These are phyloP conservation scores for Coniochaeta sp. DNA, from an alignment of 2,329 filamentous ascomycete genomes.

Conservation along the genomic window DNA sequence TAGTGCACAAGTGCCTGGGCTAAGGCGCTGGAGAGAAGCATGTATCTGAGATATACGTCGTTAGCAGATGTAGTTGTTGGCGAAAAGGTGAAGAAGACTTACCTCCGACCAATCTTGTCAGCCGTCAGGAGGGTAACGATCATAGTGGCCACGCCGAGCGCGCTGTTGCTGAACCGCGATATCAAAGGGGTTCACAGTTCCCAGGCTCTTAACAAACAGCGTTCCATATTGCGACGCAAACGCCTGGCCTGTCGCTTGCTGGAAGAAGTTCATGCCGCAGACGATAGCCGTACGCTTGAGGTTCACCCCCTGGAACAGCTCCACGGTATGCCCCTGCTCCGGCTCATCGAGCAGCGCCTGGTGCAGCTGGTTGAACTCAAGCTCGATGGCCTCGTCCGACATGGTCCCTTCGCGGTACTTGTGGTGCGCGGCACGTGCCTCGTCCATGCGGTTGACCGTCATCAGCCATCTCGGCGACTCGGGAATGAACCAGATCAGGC, in stretches of 20 bases:
- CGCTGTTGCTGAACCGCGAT: constrained; percentile 12
- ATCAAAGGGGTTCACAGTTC: constrained; percentile 20
- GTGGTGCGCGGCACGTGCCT: constrained; percentile 11
- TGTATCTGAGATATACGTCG: not conserved
- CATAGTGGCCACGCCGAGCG: constrained; percentile 1
- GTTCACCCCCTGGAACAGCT: constrained; percentile 14
- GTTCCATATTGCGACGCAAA: constrained; percentile 23
- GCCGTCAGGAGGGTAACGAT: constrained; percentile 2
- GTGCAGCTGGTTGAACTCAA: constrained; percentile 3
- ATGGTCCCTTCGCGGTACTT: constrained; percentile 8
- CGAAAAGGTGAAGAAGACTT: too few species aligned
- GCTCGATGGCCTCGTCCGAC: constrained; percentile 5
- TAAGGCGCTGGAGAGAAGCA: constrained; percentile 18
- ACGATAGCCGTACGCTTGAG: constrained; percentile 18
- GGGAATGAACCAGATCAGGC: constrained; percentile 20
- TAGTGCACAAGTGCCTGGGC: constrained; percentile 16
- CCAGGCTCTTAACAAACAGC: constrained; percentile 20
- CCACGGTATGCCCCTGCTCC: constrained; percentile 5
- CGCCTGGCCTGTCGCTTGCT: constrained; percentile 21
- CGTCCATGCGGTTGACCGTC: constrained; percentile 10
- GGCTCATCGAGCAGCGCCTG: constrained; percentile 5
- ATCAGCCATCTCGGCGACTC: constrained; percentile 20
- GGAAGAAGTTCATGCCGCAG: constrained; percentile 21
- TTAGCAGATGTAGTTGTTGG: not conserved
- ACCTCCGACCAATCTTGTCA: constrained; percentile 7